Conservation (phyloP, 202 grass and related monocot species). For the Zizania palustris region DNA sequence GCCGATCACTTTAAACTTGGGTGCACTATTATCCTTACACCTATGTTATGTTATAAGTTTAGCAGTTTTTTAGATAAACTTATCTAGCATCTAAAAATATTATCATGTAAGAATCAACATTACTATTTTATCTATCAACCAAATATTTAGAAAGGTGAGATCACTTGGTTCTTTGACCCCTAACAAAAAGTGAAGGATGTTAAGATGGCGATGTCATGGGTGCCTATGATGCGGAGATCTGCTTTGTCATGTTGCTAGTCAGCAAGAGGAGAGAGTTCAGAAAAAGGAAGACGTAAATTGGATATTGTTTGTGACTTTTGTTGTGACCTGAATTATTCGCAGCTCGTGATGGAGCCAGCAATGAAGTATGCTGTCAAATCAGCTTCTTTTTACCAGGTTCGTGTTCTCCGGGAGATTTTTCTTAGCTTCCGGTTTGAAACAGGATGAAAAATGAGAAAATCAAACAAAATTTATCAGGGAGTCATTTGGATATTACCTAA, state of each 20-base stretch:
- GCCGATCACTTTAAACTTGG: too few species aligned
- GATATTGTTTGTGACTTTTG: constrained; percentile 17
- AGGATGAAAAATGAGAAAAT: too few species aligned
- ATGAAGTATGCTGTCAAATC: constrained; percentile 45
- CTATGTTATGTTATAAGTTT: too few species aligned
- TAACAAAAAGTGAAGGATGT: neutral
- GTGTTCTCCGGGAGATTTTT: too few species aligned
- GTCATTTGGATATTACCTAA: neutral
- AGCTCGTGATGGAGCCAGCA: constrained; percentile 35
- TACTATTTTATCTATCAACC: too few species aligned
- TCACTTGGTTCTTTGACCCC: too few species aligned
- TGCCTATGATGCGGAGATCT: constrained; percentile 32
- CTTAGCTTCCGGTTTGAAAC: too few species aligned
- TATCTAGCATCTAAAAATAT: too few species aligned
- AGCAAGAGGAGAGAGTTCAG: neutral
- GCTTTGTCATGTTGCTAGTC: constrained; percentile 36
- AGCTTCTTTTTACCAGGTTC: constrained; percentile 25
- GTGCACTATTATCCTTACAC: too few species aligned
- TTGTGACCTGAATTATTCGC: neutral
- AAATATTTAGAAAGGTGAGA: too few species aligned
- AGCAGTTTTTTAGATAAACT: too few species aligned
- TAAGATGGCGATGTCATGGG: constrained; percentile 41
- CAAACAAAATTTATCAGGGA: neutral
- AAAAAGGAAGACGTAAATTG: neutral
- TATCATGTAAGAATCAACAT: too few species aligned